These are phyloP conservation scores for Sporothrix euskadiensis DNA, from an alignment of 2,329 filamentous ascomycete species.

Conservation along the genomic window DNA sequence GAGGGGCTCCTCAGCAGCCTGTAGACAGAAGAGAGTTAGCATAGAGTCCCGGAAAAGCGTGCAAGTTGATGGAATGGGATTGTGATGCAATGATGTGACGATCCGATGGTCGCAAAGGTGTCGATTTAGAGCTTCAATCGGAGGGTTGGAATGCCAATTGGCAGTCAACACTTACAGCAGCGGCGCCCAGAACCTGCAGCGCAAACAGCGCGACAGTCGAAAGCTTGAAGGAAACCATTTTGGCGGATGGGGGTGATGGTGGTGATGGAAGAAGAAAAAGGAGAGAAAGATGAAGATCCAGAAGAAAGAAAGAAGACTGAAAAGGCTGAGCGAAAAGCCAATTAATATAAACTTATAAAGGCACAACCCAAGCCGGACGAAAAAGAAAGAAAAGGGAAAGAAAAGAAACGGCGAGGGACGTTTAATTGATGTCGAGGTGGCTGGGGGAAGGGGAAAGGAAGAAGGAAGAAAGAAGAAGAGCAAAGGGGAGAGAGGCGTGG, in stretches of 20 bases:
- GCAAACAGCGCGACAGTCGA: conserved; percentile 71
- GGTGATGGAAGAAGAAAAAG: conserved; percentile 5
- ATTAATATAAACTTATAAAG: neutral
- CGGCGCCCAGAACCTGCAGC: conserved; percentile 64
- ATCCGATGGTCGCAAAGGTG: neutral
- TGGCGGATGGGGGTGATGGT: conserved; percentile 34
- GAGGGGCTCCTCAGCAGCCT: conserved; percentile 32
- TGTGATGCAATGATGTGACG: neutral
- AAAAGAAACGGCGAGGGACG: neutral
- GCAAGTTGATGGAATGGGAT: neutral
- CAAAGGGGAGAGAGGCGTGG: neutral
- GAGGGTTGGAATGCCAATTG: neutral
- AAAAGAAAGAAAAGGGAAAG: conserved; percentile 30
- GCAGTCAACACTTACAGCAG: conserved; percentile 55
- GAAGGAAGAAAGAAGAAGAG: conserved; percentile 30
- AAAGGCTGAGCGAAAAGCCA: conserved; percentile 10
- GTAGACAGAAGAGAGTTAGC: neutral
- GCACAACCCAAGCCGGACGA: conserved; percentile 2
- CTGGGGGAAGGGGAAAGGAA: conserved; percentile 21
- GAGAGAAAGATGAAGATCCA: conserved; percentile 22
- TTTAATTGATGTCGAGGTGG: conserved; percentile 1
- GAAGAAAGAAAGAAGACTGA: conserved; percentile 22
- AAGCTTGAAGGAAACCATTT: conserved; percentile 74
- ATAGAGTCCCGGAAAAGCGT: neutral
- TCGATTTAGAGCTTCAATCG: neutral